Percentiles rank a stretch among this genome's conserved stretches.
phyloP scores from a whole-genome alignment of 2,329 filamentous ascomycete species.

The Microcyclospora tardicrescens region DNA sequence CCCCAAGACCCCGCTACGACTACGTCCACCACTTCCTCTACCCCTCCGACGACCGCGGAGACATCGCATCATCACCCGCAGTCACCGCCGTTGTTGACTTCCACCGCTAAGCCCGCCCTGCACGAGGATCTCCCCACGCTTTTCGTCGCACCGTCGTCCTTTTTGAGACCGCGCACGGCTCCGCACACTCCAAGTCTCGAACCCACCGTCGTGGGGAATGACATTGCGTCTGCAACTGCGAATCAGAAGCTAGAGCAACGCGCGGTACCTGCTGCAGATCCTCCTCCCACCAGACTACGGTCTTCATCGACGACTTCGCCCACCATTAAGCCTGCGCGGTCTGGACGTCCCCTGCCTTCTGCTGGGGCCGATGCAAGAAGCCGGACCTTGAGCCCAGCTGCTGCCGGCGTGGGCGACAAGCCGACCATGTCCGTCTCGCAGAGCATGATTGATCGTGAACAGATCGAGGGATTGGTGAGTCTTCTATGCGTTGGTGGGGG shows the following conservation, averaged over 20 bases:
- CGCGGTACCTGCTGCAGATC: too few relatives aligned
- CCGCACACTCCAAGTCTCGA: not conserved
- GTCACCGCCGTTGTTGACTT: not conserved
- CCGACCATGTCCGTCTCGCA: slow-evolving; percentile 6
- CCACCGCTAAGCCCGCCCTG: too few relatives aligned
- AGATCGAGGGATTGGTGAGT: slow-evolving; percentile 65
- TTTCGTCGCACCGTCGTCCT: slow-evolving; percentile 21
- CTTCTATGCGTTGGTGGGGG: not conserved
- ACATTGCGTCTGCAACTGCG: not conserved
- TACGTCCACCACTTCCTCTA: not conserved
- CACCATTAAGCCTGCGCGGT: too few relatives aligned
- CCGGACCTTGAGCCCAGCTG: too few relatives aligned
- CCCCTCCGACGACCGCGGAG: not conserved
- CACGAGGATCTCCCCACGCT: too few relatives aligned
- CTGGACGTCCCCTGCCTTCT: too few relatives aligned
- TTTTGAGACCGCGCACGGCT: slow-evolving; percentile 16
- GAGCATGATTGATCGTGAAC: slow-evolving; percentile 46
- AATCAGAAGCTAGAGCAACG: too few relatives aligned
- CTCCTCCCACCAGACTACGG: too few relatives aligned
- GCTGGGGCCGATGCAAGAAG: too few relatives aligned
- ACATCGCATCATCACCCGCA: not conserved
- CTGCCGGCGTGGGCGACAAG: slow-evolving; percentile 7
- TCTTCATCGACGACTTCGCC: too few relatives aligned
- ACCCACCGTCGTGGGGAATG: not conserved
- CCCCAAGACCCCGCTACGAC: not conserved